Evolutionary conservation across 2,329 filamentous ascomycete genomes (phyloP), one percentile per base, ranked within the genome.

Genomic region (Apiospora arundinis): DNA sequence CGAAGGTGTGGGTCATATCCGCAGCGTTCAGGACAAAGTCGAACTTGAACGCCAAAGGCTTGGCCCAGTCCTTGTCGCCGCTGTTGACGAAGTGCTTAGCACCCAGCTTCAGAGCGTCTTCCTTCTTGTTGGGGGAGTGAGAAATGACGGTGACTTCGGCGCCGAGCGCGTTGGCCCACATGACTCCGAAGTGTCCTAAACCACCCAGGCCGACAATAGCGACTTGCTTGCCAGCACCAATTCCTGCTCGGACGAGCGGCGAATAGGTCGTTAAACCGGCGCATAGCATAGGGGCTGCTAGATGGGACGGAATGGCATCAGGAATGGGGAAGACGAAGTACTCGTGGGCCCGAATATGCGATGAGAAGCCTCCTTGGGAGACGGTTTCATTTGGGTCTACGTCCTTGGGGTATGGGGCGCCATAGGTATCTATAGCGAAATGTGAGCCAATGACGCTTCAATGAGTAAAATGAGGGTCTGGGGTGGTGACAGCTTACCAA

Each of bases 191-290:
- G 78, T 95, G 92, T 0, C 93, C 92, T 0, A 95, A 81, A 0
- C 93, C 92, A 8, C 93, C 93, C 16, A 95, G 85, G 8, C 93
- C 92, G 16, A 94, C 84, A 69, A 95, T 88, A 0, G 90, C 93
- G 0, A 95, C 91, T 4, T 82, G 85, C 80, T 92, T 93, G 5
- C 92, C 93, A 0, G 91, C 91, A 0, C 93, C 93, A 45, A 89
- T 87, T 1, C 89, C 89, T 46, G 92, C 90, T 40, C 91, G 87
- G 68, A 87, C 87, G 21, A 96, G 81, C 0, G 93, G 93, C 5
- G 88, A 88, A 78, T 89, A 96, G 0, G 92, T 88, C 0, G 93
- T 96, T 69, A 95, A 86, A 1, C 94, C 93, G 1, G 90, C 93
- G 78, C 93, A 95, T 40, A 95, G 85, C 84, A 96, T 90, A 0